Evolutionary conservation across 768 basidiomycete genomes (phyloP), one percentile per base, ranked within the genome.

Genomic region (Suillus alpinus): DNA sequence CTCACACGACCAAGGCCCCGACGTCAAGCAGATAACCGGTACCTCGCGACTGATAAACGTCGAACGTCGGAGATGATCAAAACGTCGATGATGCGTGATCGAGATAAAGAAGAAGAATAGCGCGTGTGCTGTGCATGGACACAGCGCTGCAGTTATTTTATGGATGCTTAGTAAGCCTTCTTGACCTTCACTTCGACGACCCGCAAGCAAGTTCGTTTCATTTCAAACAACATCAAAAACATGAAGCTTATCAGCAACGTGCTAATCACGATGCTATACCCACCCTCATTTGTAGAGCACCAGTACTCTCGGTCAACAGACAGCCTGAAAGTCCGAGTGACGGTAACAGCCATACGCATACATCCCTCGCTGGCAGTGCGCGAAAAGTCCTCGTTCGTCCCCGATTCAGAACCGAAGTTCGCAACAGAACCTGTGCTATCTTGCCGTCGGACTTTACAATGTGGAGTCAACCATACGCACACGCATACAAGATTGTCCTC

Each of bases 291-390:
- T 29, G n/a, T n/a, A n/a, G n/a, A n/a, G n/a, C n/a, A n/a, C n/a
- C n/a, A n/a, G n/a, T n/a, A n/a, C n/a, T n/a, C n/a, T n/a, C n/a
- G n/a, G n/a, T n/a, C n/a, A n/a, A n/a, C n/a, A n/a, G 26, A 26
- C 26, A 26, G 3, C 26, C 26, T 3, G 26, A 26, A 26, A 26
- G 26, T 26, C 26, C 26, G 3, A 26, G 26, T 26, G 2, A 26
- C 26, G 26, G 26, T 26, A 16, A 29, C 26, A 4, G 26, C 8
- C 3, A 49, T 16, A 49, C 14, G 26, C 8, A 49, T 14, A 4
- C 88, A 29, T 74, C 78, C 43, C 89, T 97, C 26, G 3, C 26
- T 26, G 26, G 26, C 26, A 3, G 26, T 26, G 1, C 26, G 26
- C 26, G 26, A 26, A 26, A 26, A 26, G 3, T 26, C 3, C 26